Base-by-base conservation (phyloP, 2,329 filamentous ascomycete genomes). In the Aspergillus texensis region DNA sequence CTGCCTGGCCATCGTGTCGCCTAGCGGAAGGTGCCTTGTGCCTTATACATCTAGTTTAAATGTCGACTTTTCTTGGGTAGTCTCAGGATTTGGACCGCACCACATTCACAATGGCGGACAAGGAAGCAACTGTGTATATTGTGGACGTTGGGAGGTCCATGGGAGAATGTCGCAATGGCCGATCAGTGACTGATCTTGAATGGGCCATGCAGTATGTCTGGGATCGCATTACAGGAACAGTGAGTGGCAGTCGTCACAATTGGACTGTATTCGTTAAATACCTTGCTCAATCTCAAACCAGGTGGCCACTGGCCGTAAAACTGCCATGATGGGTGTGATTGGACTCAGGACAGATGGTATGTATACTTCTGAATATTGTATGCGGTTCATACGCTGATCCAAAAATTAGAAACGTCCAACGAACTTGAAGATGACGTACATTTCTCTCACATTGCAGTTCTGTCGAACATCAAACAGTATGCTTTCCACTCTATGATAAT, bases 201-300 rank as follows among this genome's bases (percentile, higher is more conserved):
- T 99, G 90, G 88, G 87, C 88, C 55, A 89, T 98, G 88, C 88
- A 88, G 66, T 99, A 97, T 79, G 86, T 98, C 57, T 99, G 94
- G 94, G 94, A 98, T 83, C 95, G 92, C 75, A 91, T 96, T 68
- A 90, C 89, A 6, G 87, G 86, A 9, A 92, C 89, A 4, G 90
- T 93, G 78, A 79, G 85, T 53, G 77, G 76, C 34, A 60, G 30
- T 8, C 34, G n/a, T 4, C 28, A 9, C 14, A 9, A n/a, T 28
- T 6, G 34, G 11, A 12, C 14, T 4, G 6, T 41, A 45, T n/a
- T 46, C 6, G 11, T 52, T n/a, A n/a, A 26, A 32, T 21, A 19
- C 11, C 26, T 58, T 60, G 12, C 30, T 55, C 45, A 41, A 36
- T 28, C 62, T 24, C 19, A 56, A 14, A 8, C 28, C 4, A 87